Evolutionary conservation across 805 yeast species (phyloP).

Genomic region (Spathaspora arborariae): DNA sequence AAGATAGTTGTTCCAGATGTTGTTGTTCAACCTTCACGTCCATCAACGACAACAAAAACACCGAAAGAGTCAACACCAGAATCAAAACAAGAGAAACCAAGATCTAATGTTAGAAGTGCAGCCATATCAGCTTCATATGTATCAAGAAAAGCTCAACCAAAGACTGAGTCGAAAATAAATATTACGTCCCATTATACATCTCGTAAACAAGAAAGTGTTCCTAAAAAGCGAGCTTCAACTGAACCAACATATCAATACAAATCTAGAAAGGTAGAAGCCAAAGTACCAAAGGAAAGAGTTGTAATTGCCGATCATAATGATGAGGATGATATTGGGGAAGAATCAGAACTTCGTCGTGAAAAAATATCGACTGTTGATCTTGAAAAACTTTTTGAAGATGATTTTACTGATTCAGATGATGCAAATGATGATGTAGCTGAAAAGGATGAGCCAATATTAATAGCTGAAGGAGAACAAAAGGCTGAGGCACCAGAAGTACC

Average conservation of each 20-base stretch:
- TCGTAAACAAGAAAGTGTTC: slow-evolving; percentile 12
- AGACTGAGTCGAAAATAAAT: slow-evolving; percentile 7
- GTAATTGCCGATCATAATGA: slow-evolving; percentile 21
- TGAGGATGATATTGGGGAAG: slow-evolving; percentile 11
- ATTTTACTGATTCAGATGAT: slow-evolving; percentile 14
- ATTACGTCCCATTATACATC: slow-evolving; percentile 14
- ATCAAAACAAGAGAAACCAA: slow-evolving; percentile 3
- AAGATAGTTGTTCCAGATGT: slow-evolving; percentile 3
- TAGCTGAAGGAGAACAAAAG: slow-evolving; percentile 6
- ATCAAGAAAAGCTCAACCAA: slow-evolving; percentile 19
- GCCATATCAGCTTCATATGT: slow-evolving; percentile 26
- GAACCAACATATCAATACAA: slow-evolving; percentile 26
- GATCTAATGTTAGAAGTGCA: slow-evolving; percentile 8
- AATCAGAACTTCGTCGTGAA: slow-evolving; percentile 2
- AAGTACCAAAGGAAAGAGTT: slow-evolving; percentile 33
- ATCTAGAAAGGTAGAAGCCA: slow-evolving; percentile 30
- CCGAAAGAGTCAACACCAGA: slow-evolving; percentile 8
- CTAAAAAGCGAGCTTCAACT: slow-evolving; percentile 11
- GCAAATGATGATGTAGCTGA: slow-evolving; percentile 6
- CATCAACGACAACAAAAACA: slow-evolving; percentile 8
- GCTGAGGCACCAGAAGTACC: slow-evolving; percentile 2
- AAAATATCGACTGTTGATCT: slow-evolving; percentile 18
- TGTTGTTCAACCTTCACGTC: slow-evolving; percentile 2
- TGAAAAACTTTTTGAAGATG: slow-evolving; percentile 28
- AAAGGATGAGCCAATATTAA: slow-evolving; percentile 11